These are phyloP conservation scores for Colletotrichum orbiculare DNA, from an alignment of 2,329 filamentous ascomycete species.

Conservation along the genomic window DNA sequence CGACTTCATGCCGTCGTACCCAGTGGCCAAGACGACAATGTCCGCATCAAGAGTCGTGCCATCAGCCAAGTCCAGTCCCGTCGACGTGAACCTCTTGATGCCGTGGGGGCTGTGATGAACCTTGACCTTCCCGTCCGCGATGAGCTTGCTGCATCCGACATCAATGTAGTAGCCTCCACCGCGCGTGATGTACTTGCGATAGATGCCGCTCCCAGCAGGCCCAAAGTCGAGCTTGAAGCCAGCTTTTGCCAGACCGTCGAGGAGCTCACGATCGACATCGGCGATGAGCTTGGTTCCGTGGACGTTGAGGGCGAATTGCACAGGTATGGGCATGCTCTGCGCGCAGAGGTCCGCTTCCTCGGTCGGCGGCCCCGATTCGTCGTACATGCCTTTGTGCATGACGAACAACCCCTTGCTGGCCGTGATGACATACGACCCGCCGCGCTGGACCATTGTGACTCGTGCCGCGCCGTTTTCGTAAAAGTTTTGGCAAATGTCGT, in stretches of 20 bases:
- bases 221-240: conserved; percentile 72
- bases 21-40: conserved; percentile 72
- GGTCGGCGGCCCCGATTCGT: conserved; percentile 64
- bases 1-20: conserved; percentile 76
- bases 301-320: conserved; percentile 62
- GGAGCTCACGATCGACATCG: conserved; percentile 50
- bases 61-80: conserved; percentile 61
- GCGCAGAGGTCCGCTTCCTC: conserved; percentile 74
- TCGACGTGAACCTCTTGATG: conserved; percentile 60
- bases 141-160: conserved; percentile 71
- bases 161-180: conserved; percentile 79
- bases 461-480: conserved; percentile 70
- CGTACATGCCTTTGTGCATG: conserved; percentile 61
- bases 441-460: conserved; percentile 77
- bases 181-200: conserved; percentile 72
- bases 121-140: conserved; percentile 72
- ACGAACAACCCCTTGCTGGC: conserved; percentile 64
- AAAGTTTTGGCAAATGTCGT: conserved; percentile 77
- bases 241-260: conserved; percentile 60
- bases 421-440: conserved; percentile 72
- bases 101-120: conserved; percentile 67
- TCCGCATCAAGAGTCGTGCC: conserved; percentile 68
- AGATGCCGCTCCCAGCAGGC: conserved; percentile 65
- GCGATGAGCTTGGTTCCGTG: conserved; percentile 59
- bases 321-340: conserved; percentile 66